Base-by-base conservation (phyloP, 2,329 filamentous ascomycete genomes). In the Aspergillus aculeatinus region DNA sequence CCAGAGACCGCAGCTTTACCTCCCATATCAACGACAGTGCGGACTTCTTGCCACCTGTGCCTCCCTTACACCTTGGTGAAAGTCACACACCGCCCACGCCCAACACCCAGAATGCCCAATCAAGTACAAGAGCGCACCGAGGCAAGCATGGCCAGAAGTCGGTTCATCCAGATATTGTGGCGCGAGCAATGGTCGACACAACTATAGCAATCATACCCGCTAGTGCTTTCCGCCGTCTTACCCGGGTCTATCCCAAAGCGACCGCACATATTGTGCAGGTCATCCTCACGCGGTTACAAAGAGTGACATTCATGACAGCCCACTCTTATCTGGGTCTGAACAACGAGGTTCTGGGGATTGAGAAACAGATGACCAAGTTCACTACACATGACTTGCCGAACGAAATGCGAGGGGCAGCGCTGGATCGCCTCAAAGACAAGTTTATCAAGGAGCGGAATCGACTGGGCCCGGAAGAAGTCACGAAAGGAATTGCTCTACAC, bases 131-230 rank as follows among this genome's bases (percentile, higher is more conserved):
- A 39, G 64, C 62, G 19, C 61, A 57, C 48, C 60, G 74, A 44
- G 58, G 62, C 49, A 68, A 76, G 69, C 65, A 80, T 74, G 67
- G 67, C 19, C 68, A 65, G 21, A 89, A 88, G 65, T 98, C 95
- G 14, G 92, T 91, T 0, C 95, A 99, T 76, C 95, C 95, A 11
- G 95, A 99, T 71, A 95, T 99, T 63, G 92, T 99, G 65, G 95
- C 94, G n/a, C 86, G 95, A 65, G 95, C 95, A 5, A 96, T 92
- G 16, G 90, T 96, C 25, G 96, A 99, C 72, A 99, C 95, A 0
- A 99, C 96, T 0, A 97, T 99, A 76, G 95, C 95, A 5, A 96
- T 99, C 64, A 99, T 99, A 59, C 96, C 96, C 1, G 95, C 95
- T 0, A 96, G 92, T 72, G 96, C 95, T 3, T 99, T 99, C 69